Evolutionary conservation across 2,329 filamentous ascomycete species (phyloP).

Genomic region (Fusarium transvaalense): DNA sequence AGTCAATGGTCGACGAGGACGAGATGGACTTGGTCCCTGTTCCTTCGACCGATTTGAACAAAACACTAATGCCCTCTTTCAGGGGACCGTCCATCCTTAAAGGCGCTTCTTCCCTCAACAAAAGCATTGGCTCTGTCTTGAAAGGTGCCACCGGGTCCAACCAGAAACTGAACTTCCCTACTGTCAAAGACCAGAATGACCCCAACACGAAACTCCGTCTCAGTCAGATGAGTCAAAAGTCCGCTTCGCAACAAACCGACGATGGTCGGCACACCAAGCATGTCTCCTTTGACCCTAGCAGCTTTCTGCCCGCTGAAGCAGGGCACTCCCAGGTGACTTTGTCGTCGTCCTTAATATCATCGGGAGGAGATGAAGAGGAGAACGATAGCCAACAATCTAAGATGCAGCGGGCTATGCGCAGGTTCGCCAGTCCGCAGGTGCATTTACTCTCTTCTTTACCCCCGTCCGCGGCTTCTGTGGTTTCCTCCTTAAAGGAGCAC

Average conservation of each 20-base stretch:
- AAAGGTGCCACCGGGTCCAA: slow-evolving; percentile 50
- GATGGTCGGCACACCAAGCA: slow-evolving; percentile 45
- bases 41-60: slow-evolving; percentile 13
- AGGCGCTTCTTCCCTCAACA: slow-evolving; percentile 6
- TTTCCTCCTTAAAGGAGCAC: slow-evolving; percentile 43
- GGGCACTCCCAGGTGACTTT: slow-evolving; percentile 16
- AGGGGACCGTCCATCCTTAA: slow-evolving; percentile 12
- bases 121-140: not conserved
- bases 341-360: slow-evolving; percentile 34
- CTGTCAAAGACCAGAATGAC: slow-evolving; percentile 82
- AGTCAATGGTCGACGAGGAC: slow-evolving; percentile 6
- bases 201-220: slow-evolving; percentile 72
- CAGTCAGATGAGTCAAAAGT: slow-evolving; percentile 69
- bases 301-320: slow-evolving; percentile 14
- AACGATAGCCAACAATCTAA: slow-evolving; percentile 19
- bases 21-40: slow-evolving; percentile 28
- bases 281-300: slow-evolving; percentile 41
- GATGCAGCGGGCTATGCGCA: slow-evolving; percentile 32
- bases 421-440: slow-evolving; percentile 18
- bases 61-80: slow-evolving; percentile 1
- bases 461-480: slow-evolving; percentile 47
- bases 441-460: slow-evolving; percentile 47
- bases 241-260: slow-evolving; percentile 63
- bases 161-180: slow-evolving; percentile 71
- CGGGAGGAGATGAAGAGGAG: slow-evolving; percentile 10